A percentile compares a stretch with the other conserved stretches of the same genome.
phyloP scores from a whole-genome alignment of 78 protist genomes.

The Mantamonas sphyraenae region DNA sequence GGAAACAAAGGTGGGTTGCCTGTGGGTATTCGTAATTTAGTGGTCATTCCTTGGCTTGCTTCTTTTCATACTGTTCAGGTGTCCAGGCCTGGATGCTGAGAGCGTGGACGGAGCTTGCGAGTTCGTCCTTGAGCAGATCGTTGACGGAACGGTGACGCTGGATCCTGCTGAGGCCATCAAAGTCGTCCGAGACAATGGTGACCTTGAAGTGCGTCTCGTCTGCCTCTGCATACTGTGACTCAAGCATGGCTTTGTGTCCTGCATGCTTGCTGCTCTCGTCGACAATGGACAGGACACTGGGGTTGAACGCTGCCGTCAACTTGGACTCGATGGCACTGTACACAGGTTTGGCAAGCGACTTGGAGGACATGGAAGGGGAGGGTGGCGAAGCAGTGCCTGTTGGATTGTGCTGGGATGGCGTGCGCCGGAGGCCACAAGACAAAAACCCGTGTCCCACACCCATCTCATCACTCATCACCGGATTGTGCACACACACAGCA shows the following conservation, averaged over 20 bases:
- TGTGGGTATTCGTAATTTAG: no score
- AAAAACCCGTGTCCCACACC: no score
- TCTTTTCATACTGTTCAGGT: constrained; percentile 2
- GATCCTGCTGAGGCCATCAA: not conserved
- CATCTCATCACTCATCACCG: no score
- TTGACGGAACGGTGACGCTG: constrained; percentile 18
- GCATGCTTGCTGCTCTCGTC: constrained; percentile 19
- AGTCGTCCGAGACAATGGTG: constrained; percentile 2
- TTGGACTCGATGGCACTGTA: not conserved
- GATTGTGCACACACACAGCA: no score
- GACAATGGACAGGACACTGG: not conserved
- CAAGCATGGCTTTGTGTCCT: no score
- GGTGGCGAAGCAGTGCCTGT: no score
- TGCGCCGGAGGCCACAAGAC: no score
- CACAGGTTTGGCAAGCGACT: no score
- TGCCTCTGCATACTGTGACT: constrained; percentile 15
- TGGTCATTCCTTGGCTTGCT: no score
- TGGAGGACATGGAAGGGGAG: no score
- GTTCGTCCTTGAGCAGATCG: constrained; percentile 3
- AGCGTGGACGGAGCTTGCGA: constrained; percentile 19
- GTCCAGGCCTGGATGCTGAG: constrained; percentile 14
- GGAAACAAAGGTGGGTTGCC: no score
- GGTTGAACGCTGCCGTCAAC: constrained; percentile 4
- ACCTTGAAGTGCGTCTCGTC: constrained; percentile 24
- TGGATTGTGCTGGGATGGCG: no score